A percentile compares a stretch with the other conserved stretches of the same genome.
phyloP scores from a whole-genome alignment of 768 basidiomycete species.

The Tulasnella sp. region DNA sequence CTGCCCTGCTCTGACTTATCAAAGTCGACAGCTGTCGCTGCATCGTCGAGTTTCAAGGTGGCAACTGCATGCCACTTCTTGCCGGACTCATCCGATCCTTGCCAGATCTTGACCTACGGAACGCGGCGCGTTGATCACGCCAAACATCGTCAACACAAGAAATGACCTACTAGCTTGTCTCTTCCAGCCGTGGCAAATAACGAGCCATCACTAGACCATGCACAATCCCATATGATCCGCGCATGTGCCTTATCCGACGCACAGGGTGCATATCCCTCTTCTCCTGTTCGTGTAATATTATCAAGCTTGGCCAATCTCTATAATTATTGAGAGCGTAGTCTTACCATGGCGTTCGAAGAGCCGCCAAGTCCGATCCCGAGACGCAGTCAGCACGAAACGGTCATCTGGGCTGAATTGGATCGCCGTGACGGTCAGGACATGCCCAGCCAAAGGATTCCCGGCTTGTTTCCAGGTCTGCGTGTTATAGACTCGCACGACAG shows the following conservation, averaged over 20 bases:
- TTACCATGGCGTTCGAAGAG: conserved; percentile 46
- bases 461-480: conserved; percentile 57
- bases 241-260: conserved; percentile 74
- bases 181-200: conserved; percentile 88
- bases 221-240: conserved; percentile 93
- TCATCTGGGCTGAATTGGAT: conserved; percentile 87
- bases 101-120: conserved; percentile 76
- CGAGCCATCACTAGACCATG: conserved; percentile 65
- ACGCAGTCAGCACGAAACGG: conserved; percentile 65
- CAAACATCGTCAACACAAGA: background rate
- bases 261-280: conserved; percentile 45
- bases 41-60: conserved; percentile 59
- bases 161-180: conserved; percentile 69
- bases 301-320: background rate
- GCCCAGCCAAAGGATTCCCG: conserved; percentile 67
- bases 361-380: conserved; percentile 87
- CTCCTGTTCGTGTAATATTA: background rate
- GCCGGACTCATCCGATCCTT: conserved; percentile 25
- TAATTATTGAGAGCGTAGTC: conserved; percentile 28
- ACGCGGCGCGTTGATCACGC: background rate
- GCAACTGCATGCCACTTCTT: conserved; percentile 44
- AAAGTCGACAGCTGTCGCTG: conserved; percentile 75
- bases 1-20: conserved; percentile 30
- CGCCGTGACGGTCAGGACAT: conserved; percentile 79
- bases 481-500: conserved; percentile 74